A percentile compares a stretch with the other conserved stretches of the same genome.
Evolutionary conservation across 2,329 filamentous ascomycete genomes (phyloP).

Genomic region (Arthrinium puccinioides): DNA sequence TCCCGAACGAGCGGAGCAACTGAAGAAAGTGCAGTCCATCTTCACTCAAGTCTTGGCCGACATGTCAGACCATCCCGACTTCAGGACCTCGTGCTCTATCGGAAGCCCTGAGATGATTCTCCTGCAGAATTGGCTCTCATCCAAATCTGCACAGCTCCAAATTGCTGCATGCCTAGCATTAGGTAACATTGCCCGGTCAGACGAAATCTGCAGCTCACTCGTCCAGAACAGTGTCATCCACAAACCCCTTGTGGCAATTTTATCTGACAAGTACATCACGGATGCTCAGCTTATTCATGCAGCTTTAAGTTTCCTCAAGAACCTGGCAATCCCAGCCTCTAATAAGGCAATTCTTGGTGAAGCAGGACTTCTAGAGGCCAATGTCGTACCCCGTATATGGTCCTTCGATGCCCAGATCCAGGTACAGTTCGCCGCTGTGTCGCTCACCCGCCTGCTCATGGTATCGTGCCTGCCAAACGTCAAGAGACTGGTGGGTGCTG

Average conservation of each 20-base stretch:
- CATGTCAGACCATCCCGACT: slow-evolving; percentile 41
- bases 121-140: slow-evolving; percentile 40
- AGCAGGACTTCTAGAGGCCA: slow-evolving; percentile 33
- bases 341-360: slow-evolving; percentile 47
- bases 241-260: slow-evolving; percentile 34
- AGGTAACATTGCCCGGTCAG: slow-evolving; percentile 55
- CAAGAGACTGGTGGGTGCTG: slow-evolving; percentile 28
- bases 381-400: slow-evolving; percentile 47
- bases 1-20: slow-evolving; percentile 35
- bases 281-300: slow-evolving; percentile 50
- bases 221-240: slow-evolving; percentile 37
- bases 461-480: slow-evolving; percentile 46
- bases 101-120: slow-evolving; percentile 32
- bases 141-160: slow-evolving; percentile 36
- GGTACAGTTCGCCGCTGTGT: slow-evolving; percentile 53
- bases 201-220: slow-evolving; percentile 43
- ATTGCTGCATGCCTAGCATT: slow-evolving; percentile 53
- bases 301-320: slow-evolving; percentile 54
- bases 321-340: slow-evolving; percentile 48
- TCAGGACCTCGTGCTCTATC: slow-evolving; percentile 33
- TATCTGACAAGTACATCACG: slow-evolving; percentile 29
- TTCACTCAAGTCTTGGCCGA: slow-evolving; percentile 45
- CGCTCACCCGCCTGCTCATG: slow-evolving; percentile 49
- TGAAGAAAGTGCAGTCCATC: slow-evolving; percentile 40
- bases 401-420: slow-evolving; percentile 44